phyloP scores from a whole-genome alignment of 1,139 yeast species.

The Yamadazyma taylorii region DNA sequence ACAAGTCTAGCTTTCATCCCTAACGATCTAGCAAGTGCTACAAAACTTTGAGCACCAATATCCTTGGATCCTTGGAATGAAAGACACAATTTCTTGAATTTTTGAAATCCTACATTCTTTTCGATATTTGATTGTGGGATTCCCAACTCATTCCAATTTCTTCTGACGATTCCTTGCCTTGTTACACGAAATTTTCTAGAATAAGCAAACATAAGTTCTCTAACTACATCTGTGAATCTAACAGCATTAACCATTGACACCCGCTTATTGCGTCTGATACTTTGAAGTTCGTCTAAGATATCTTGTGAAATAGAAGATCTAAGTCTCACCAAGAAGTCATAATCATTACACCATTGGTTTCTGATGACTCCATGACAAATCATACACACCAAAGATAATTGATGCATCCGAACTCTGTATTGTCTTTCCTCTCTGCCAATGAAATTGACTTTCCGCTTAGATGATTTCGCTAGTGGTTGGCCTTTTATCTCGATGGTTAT shows the following conservation, averaged over 20 bases:
- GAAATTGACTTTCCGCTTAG: conserved; percentile 24
- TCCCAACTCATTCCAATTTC: conserved; percentile 58
- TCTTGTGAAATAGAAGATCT: conserved; percentile 45
- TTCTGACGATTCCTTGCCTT: conserved; percentile 46
- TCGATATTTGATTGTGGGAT: conserved; percentile 23
- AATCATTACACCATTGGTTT: conserved; percentile 73
- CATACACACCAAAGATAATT: conserved; percentile 56
- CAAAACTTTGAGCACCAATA: conserved; percentile 84
- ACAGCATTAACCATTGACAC: conserved; percentile 56
- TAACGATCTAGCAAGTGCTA: conserved; percentile 66
- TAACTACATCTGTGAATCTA: conserved; percentile 70
- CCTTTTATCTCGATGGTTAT: conserved; percentile 19
- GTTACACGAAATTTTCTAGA: conserved; percentile 54
- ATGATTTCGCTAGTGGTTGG: conserved; percentile 6
- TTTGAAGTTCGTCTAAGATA: conserved; percentile 49
- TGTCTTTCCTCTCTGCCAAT: conserved; percentile 56
- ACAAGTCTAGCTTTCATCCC: conserved; percentile 75
- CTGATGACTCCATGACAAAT: conserved; percentile 64
- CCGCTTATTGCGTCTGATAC: conserved; percentile 25
- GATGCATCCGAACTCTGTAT: conserved; percentile 56
- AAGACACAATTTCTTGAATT: conserved; percentile 43
- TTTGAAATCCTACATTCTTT: conserved; percentile 22
- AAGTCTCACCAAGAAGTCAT: conserved; percentile 36
- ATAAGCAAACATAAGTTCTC: conserved; percentile 65
- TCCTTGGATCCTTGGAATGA: conserved; percentile 72